These are phyloP conservation scores for Phytophthora megakarya DNA, from an alignment of 352 stramenopile species.

Conservation along the genomic window DNA sequence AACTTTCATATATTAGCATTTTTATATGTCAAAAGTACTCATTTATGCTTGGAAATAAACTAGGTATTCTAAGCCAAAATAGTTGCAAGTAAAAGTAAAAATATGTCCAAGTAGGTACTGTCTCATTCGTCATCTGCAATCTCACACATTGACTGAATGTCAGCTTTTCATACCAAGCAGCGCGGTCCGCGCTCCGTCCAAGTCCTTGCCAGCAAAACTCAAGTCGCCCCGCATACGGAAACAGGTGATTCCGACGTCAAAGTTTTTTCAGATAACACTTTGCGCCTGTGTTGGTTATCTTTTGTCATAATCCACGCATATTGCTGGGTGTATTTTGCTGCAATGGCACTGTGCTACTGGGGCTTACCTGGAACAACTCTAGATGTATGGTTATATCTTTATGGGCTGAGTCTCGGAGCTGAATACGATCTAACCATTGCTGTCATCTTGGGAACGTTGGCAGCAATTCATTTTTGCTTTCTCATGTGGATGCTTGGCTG, in stretches of 20 bases:
- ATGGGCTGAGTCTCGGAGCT: slow-evolving; percentile 6
- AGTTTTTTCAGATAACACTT: not conserved
- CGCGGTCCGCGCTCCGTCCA: not conserved
- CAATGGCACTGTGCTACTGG: slow-evolving; percentile 13
- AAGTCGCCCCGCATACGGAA: not conserved
- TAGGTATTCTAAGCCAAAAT: too few species aligned
- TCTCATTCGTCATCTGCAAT: too few species aligned
- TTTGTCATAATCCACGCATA: slow-evolving; percentile 14
- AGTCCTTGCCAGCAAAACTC: not conserved
- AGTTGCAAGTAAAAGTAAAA: too few species aligned
- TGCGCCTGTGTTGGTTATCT: not conserved
- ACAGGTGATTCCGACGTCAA: not conserved
- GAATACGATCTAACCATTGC: slow-evolving; percentile 19
- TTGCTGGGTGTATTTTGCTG: slow-evolving; percentile 10
- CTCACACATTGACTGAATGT: not conserved
- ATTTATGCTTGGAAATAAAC: too few species aligned
- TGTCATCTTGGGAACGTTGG: slow-evolving; percentile 6
- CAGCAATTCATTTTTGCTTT: slow-evolving; percentile 10
- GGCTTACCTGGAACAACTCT: slow-evolving; percentile 19
- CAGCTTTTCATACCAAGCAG: not conserved
- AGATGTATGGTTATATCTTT: slow-evolving; percentile 23
- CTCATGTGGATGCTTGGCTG: slow-evolving; percentile 20
- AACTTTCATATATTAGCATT: too few species aligned
- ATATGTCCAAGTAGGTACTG: too few species aligned
- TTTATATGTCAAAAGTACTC: too few species aligned